These are phyloP conservation scores for Aureobasidium lini DNA, from an alignment of 2,329 filamentous ascomycete genomes.

Conservation along the genomic window DNA sequence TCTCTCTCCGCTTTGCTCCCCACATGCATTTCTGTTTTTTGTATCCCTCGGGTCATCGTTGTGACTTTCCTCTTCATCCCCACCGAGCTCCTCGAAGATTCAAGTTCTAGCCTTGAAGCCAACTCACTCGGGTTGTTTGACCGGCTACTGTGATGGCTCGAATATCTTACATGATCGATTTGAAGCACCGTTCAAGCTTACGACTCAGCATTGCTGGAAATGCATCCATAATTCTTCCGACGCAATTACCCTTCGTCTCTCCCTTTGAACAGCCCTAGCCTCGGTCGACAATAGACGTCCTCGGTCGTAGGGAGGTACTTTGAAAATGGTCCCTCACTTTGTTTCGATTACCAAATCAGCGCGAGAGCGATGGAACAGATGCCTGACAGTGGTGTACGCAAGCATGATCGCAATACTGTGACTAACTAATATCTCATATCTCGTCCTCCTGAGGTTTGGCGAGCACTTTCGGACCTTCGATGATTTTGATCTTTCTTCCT, in stretches of 20 bases:
- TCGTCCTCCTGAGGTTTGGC: conserved; percentile 31
- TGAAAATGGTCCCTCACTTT: background rate
- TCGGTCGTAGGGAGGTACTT: background rate
- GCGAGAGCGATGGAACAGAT: background rate
- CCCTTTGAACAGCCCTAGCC: background rate
- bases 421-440: background rate
- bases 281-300: background rate
- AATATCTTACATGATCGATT: background rate
- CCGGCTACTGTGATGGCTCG: conserved; percentile 53
- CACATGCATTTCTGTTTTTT: background rate
- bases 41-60: conserved; percentile 32
- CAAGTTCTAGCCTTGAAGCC: conserved; percentile 71
- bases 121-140: conserved; percentile 62
- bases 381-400: background rate
- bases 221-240: background rate
- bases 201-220: background rate
- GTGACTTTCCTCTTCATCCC: conserved; percentile 61
- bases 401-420: background rate
- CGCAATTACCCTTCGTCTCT: background rate
- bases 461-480: conserved; percentile 70
- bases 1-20: background rate
- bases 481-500: conserved; percentile 58
- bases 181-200: background rate
- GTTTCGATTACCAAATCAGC: background rate
- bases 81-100: conserved; percentile 85